phyloP scores from a whole-genome alignment of 345 rosid species.

The Passiflora organensis region DNA sequence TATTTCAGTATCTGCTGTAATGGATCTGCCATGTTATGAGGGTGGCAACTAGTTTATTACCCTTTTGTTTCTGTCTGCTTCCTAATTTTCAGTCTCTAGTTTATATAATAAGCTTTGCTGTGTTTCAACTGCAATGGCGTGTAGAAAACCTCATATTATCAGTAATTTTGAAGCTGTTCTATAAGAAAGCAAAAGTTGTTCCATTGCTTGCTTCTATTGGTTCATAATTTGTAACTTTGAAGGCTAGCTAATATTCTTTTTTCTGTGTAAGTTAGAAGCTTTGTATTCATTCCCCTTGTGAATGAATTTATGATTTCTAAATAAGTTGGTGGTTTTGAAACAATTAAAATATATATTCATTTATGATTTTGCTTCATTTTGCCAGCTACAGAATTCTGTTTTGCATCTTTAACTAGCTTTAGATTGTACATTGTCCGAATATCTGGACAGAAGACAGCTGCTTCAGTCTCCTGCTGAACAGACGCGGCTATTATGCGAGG shows the following conservation, averaged over 20 bases:
- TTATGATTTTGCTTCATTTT: background rate
- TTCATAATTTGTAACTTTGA: background rate
- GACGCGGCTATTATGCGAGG: slow-evolving; percentile 45
- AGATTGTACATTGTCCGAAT: slow-evolving; percentile 53
- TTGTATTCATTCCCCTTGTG: background rate
- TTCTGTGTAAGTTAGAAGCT: background rate
- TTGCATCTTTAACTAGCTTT: slow-evolving; percentile 49
- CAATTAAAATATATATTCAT: background rate
- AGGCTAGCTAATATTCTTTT: background rate
- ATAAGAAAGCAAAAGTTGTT: too few species aligned
- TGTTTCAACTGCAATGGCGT: too few species aligned
- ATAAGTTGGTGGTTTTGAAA: background rate
- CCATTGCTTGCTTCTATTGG: background rate
- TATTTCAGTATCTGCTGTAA: too few species aligned
- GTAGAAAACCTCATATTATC: too few species aligned
- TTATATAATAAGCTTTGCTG: too few species aligned
- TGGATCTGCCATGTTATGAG: too few species aligned
- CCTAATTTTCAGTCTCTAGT: too few species aligned
- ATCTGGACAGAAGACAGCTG: slow-evolving; percentile 65
- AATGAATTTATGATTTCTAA: background rate
- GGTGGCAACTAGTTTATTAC: too few species aligned
- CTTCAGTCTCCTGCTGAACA: slow-evolving; percentile 67
- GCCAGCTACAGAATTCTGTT: background rate
- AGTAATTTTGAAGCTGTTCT: too few species aligned
- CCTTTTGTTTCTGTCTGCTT: too few species aligned